Evolutionary conservation across 1,139 yeast species (phyloP), one percentile per base, ranked within the genome.

Genomic region (Saccharomycopsis hybrid): DNA sequence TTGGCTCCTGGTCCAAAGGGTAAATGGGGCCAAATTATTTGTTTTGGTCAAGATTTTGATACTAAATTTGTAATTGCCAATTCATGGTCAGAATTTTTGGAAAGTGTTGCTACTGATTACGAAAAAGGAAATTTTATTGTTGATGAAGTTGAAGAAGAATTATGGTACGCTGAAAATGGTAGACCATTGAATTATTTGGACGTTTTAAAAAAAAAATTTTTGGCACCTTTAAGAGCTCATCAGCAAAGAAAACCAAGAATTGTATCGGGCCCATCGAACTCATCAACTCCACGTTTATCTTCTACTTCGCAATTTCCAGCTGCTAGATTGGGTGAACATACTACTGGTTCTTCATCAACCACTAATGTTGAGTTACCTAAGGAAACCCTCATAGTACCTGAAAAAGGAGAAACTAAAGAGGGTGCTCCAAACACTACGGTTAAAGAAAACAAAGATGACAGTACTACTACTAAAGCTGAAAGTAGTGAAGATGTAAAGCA

Each of bases 11-110:
- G 83, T 2, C 77, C 81, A 29, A 67, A 65, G 35, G 86, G 86
- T 43, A 64, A 64, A 55, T 72, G 79, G 74, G 85, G 86, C 28
- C 86, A 80, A 63, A 66, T 80, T 18, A 80, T 80, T 52, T 63
- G 79, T 42, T 80, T 76, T 61, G 86, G 86, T 18, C 73, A 84
- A 58, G 85, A 80, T 57, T 79, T 68, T 59, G 85, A 80, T 63
- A 76, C 82, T 47, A 80, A 79, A 59, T 67, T 76, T 55, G 84
- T 80, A 32, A 65, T 80, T 55, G 83, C 84, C 3, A 60, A 68
- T n/a, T 69, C 70, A 46, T 78, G 80, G 64, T 73, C 74, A 39
- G 82, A 79, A 55, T 80, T 80, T 57, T 61, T 80, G 44, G 72
- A 72, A 56, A 67, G 65, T 37, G 70, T 71, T 49, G 73, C 73